Evolutionary conservation across 2,329 filamentous ascomycete genomes (phyloP).

Genomic region (Boeremia exigua): DNA sequence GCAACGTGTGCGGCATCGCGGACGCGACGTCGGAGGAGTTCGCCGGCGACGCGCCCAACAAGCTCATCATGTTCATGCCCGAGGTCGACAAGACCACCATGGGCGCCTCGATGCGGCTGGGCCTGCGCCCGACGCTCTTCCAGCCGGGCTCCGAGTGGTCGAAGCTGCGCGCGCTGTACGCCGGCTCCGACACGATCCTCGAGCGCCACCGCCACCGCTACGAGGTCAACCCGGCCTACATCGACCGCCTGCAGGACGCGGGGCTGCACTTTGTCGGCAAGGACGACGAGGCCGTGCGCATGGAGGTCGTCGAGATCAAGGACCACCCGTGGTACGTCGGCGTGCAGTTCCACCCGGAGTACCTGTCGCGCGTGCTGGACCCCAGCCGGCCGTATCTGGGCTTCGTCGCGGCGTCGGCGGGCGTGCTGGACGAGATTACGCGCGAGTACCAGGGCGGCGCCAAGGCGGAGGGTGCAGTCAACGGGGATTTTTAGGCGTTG

Average conservation of each 20-base stretch:
- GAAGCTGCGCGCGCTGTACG: constrained; percentile 77
- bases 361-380: constrained; percentile 74
- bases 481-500: constrained; percentile 23
- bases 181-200: constrained; percentile 53
- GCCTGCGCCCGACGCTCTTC: constrained; percentile 76
- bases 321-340: constrained; percentile 86
- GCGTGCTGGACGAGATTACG: constrained; percentile 63
- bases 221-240: constrained; percentile 83
- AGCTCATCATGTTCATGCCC: constrained; percentile 89
- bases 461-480: constrained; percentile 19
- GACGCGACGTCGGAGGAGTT: constrained; percentile 65
- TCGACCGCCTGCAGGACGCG: constrained; percentile 69
- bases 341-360: constrained; percentile 91
- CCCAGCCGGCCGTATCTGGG: constrained; percentile 81
- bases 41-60: constrained; percentile 65
- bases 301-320: constrained; percentile 83
- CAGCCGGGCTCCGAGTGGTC: constrained; percentile 79
- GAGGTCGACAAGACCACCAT: constrained; percentile 78
- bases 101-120: constrained; percentile 87
- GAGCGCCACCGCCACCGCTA: constrained; percentile 90
- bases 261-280: constrained; percentile 81
- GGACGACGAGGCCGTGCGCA: constrained; percentile 76
- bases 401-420: constrained; percentile 79
- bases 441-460: constrained; percentile 32
- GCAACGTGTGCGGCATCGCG: constrained; percentile 72